Conservation (phyloP, 1,284 basidiomycete species). For the Erythrobasidium hasegawianum region DNA sequence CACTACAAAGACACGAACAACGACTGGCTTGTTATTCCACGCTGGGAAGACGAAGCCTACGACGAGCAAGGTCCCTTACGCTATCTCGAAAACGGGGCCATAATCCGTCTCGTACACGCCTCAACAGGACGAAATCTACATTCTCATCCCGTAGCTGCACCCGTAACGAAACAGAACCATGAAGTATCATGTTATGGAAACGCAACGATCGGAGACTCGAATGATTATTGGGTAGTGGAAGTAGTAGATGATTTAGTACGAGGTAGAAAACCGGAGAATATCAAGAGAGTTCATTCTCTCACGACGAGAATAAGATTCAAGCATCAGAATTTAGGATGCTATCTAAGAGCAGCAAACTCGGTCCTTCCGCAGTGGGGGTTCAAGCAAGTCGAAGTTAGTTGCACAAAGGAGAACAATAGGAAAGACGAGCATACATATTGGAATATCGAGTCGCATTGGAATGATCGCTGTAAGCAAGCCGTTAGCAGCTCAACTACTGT, state of each 20-base stretch:
- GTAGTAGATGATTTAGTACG: conserved; percentile 82
- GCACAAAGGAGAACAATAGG: conserved; percentile 80
- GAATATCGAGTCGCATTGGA: conserved; percentile 98
- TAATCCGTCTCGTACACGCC: conserved; percentile 73
- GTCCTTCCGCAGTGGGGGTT: conserved; percentile 97
- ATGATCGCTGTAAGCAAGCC: conserved; percentile 69
- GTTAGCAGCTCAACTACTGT: no score
- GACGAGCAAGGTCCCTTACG: conserved; percentile 60
- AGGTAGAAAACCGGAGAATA: conserved; percentile 57
- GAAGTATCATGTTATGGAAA: conserved; percentile 95
- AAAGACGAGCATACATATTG: conserved; percentile 85
- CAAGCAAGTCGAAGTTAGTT: conserved; percentile 96
- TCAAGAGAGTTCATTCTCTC: conserved; percentile 72
- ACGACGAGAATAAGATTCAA: conserved; percentile 84
- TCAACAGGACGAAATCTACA: conserved; percentile 88
- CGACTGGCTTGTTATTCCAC: conserved; percentile 77
- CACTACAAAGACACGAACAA: conserved; percentile 99
- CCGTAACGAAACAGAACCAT: conserved; percentile 81
- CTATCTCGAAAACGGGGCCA: conserved; percentile 72
- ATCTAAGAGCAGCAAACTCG: conserved; percentile 82
- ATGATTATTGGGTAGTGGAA: conserved; percentile 91
- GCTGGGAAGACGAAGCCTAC: conserved; percentile 69
- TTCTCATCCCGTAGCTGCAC: conserved; percentile 81
- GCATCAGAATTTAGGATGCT: conserved; percentile 75
- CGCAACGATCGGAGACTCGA: conserved; percentile 72